These are phyloP conservation scores for Zygoascus ofunaensis DNA, from an alignment of 805 yeast genomes.

Conservation along the genomic window DNA sequence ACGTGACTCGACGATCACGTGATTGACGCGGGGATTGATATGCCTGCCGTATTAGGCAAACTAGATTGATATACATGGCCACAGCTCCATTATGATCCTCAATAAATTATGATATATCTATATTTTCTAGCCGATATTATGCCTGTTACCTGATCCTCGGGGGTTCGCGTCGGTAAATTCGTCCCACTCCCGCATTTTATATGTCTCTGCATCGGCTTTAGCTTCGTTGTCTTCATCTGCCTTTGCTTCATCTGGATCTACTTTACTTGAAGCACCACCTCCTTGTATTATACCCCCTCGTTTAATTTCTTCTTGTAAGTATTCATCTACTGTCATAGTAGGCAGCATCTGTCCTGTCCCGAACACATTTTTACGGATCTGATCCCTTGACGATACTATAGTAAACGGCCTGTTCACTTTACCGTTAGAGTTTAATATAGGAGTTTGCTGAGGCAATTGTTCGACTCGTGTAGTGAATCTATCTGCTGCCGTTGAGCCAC, in stretches of 20 bases:
- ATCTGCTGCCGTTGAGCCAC: conserved; percentile 18
- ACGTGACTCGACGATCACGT: no score
- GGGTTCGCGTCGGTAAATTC: conserved; percentile 81
- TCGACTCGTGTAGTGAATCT: conserved; percentile 63
- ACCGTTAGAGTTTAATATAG: conserved; percentile 57
- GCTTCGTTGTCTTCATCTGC: conserved; percentile 50
- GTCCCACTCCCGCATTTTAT: conserved; percentile 83
- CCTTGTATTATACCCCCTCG: conserved; percentile 63
- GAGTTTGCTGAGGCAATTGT: conserved; percentile 28
- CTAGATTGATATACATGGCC: no score
- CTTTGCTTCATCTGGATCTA: not conserved
- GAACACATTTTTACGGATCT: conserved; percentile 54
- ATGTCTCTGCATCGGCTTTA: conserved; percentile 54
- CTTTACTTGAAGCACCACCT: conserved; percentile 12
- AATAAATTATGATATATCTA: no score
- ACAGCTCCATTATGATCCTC: no score
- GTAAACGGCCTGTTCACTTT: conserved; percentile 80
- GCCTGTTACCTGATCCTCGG: conserved; percentile 85
- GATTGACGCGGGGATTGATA: no score
- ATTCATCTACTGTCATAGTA: conserved; percentile 90
- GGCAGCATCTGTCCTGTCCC: conserved; percentile 93
- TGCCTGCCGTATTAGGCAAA: no score
- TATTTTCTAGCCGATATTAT: no score
- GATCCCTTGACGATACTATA: conserved; percentile 44
- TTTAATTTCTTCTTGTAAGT: conserved; percentile 72